phyloP scores from a whole-genome alignment of 306 rosid genomes.

The Amphicarpaea edgeworthii region DNA sequence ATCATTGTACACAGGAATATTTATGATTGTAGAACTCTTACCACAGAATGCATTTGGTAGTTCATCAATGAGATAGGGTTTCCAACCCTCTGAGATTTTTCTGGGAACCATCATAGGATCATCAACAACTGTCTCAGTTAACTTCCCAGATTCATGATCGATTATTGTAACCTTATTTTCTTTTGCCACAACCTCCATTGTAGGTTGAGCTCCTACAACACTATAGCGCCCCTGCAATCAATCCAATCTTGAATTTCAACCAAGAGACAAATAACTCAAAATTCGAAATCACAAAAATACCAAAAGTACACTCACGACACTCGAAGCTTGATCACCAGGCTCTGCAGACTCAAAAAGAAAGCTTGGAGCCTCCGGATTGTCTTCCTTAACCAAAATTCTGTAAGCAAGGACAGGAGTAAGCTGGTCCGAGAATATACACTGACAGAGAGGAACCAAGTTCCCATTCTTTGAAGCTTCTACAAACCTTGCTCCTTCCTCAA shows the following conservation, averaged over 20 bases:
- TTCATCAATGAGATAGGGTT: conserved; percentile 58
- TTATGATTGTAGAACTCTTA: conserved; percentile 41
- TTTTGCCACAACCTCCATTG: conserved; percentile 82
- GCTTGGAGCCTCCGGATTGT: conserved; percentile 82
- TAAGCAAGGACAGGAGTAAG: conserved; percentile 85
- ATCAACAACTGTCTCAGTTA: conserved; percentile 63
- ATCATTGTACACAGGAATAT: background rate
- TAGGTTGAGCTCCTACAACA: conserved; percentile 80
- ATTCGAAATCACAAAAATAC: conserved; percentile 16
- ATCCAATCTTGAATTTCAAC: conserved; percentile 32
- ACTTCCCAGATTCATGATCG: conserved; percentile 67
- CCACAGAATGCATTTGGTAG: conserved; percentile 94
- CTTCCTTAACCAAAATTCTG: conserved; percentile 72
- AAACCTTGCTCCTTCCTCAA: conserved; percentile 54
- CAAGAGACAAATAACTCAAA: background rate
- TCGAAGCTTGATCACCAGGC: conserved; percentile 50
- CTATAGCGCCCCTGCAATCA: conserved; percentile 82
- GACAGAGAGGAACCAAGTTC: conserved; percentile 70
- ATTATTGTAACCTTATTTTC: conserved; percentile 69
- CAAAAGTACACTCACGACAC: conserved; percentile 44
- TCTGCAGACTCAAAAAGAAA: conserved; percentile 89
- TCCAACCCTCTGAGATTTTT: conserved; percentile 72
- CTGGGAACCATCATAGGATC: conserved; percentile 74
- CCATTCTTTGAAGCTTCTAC: conserved; percentile 64
- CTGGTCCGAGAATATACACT: conserved; percentile 78